Evolutionary conservation across 371 early-diverging fungal genomes (phyloP), one percentile per base, ranked within the genome.

Genomic region (Zychaea mexicana): DNA sequence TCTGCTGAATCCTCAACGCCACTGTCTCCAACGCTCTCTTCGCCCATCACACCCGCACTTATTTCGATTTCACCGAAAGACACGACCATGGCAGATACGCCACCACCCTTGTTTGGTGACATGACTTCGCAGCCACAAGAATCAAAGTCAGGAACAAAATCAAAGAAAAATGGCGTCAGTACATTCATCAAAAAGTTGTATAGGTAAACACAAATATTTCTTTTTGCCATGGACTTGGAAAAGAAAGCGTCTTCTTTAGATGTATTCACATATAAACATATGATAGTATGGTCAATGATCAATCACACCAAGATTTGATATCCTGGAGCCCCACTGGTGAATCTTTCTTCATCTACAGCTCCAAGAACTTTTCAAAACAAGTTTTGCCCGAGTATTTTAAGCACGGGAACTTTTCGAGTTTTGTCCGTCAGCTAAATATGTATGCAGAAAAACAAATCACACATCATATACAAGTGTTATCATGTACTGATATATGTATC

Each of bases 341-440:
- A n/a, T 91, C 93, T 2, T 93, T 93, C 61, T 64, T 92, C 28
- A 84, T 93, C 2, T 65, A 74, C 26, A 71, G 78, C 21, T 87
- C 84, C 58, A 90, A 88, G 57, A 90, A 89, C 7, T 94, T 97
- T 79, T 88, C 94, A 3, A 88, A 88, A 38, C 85, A 85, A 59
- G 91, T 97, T 2, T 77, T 97, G 57, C 93, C 94, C 38, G 86
- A 85, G n/a, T 90, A 87, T 59, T 97, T 96, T 72, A 97, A 96
- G 75, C 96, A 97, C 81, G 90, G 85, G 71, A 97, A 97, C 71
- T 92, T 96, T 64, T 88, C 92, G 22, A 90, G 90, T n/a, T 97
- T 97, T 87, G 96, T 97, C 10, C 83, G 97, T 10, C 97, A 97
- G 73, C 82, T 97, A 10, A 97, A 97, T 67, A 95, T 95, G 92